Base-by-base conservation (phyloP, 2,329 filamentous ascomycete genomes). In the Colletotrichum lini region DNA sequence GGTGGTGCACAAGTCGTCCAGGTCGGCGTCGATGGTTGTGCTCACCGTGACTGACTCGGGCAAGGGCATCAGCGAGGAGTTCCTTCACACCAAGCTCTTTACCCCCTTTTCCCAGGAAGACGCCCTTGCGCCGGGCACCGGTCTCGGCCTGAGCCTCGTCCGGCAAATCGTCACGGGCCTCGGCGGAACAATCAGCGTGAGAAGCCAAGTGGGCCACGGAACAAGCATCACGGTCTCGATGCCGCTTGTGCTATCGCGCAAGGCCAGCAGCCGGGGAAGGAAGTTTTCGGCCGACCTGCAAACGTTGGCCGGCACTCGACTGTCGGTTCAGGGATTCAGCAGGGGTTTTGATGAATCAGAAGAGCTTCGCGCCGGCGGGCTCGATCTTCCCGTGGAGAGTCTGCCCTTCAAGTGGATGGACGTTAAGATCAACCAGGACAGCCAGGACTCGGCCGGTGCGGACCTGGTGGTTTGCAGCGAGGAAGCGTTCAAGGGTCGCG, bases 61-160 rank as follows among this genome's bases (percentile, higher is more conserved):
- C 2, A 85, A 85, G 65, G 91, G 91, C 7, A 92, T 92, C 66
- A 87, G 85, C 0, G 82, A 86, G 26, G 87, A 91, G 13, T 92
- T 89, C 73, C 79, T 91, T 40, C 83, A 86, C 50, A 86, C 86
- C 13, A 85, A 85, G 58, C 79, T 92, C 0, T 92, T 90, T 75
- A 88, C 86, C 0, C 88, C 89, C 0, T 92, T 91, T 70, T 80
- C 84, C 0, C 90, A 92, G 74, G 90, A 92, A 74, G 85, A 91
- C 59, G 80, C 82, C 0, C 79, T 92, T 15, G 83, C 86, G 0
- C 85, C 85, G 0, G 90, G 90, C 0, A 87, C 88, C 3, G 90
- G 90, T 0, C 82, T 92, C 0, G 91, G 91, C 0, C 80, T 93
- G 54, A 88, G 86, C 38, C 88, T 92, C 18, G 90, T 92, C 12